Conservation (phyloP, 2,329 filamentous ascomycete species). For the Nannizziopsis arthrosporioides region DNA sequence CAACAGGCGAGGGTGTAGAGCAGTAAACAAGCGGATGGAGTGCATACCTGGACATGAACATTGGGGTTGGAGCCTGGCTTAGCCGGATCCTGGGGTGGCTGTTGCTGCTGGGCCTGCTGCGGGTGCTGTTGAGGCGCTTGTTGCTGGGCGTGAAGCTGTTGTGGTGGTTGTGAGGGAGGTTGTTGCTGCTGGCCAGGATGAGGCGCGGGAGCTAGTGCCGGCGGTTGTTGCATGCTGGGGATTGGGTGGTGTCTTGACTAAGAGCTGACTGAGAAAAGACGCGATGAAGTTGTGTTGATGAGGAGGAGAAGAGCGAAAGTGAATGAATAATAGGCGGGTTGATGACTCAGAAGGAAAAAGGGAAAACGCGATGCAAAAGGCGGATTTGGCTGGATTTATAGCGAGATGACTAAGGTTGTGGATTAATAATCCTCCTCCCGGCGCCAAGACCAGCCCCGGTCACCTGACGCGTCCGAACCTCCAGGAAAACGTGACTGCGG, state of each 20-base stretch:
- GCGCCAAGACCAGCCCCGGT: too few species aligned
- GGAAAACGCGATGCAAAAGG: too few species aligned
- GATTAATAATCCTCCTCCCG: too few species aligned
- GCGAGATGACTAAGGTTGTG: too few species aligned
- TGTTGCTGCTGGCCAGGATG: slow-evolving; percentile 4
- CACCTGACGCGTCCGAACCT: too few species aligned
- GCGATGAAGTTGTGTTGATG: too few species aligned
- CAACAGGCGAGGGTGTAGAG: not conserved
- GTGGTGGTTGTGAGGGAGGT: slow-evolving; percentile 20
- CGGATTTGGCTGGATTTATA: too few species aligned
- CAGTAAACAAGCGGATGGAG: not conserved
- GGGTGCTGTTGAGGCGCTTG: slow-evolving; percentile 4
- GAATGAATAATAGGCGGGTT: too few species aligned
- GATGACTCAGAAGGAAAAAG: too few species aligned
- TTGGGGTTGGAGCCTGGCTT: slow-evolving; percentile 7
- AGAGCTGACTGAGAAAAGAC: not conserved
- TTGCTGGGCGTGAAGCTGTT: not conserved
- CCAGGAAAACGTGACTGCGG: too few species aligned
- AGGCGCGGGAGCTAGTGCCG: slow-evolving; percentile 38
- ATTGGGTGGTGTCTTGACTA: not conserved
- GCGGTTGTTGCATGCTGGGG: slow-evolving; percentile 27
- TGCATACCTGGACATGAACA: slow-evolving; percentile 8
- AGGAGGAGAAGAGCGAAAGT: too few species aligned
- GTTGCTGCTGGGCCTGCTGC: slow-evolving; percentile 9
- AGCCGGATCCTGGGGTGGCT: slow-evolving; percentile 3